phyloP scores from a whole-genome alignment of 2,329 filamentous ascomycete species.

The Penicillium expansum region DNA sequence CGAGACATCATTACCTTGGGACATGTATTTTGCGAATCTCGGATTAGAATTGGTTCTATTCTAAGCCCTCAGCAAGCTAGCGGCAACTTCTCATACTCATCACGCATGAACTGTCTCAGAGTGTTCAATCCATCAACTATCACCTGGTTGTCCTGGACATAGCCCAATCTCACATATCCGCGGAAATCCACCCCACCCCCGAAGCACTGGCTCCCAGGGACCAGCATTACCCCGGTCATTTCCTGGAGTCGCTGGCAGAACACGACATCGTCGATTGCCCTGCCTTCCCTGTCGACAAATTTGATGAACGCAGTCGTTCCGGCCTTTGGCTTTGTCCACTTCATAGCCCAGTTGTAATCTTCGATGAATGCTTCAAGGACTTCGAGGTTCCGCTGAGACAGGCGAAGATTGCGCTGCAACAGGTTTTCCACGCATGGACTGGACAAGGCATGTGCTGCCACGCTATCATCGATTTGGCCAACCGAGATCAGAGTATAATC shows the following conservation, averaged over 20 bases:
- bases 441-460: constrained; percentile 68
- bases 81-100: constrained; percentile 48
- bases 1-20: constrained; percentile 18
- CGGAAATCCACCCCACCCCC: constrained; percentile 72
- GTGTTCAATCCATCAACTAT: constrained; percentile 62
- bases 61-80: constrained; percentile 4
- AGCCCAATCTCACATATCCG: constrained; percentile 74
- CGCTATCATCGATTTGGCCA: constrained; percentile 69
- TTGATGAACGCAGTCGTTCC: constrained; percentile 75
- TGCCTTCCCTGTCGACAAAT: constrained; percentile 55
- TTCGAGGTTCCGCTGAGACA: constrained; percentile 63
- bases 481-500: constrained; percentile 81
- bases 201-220: constrained; percentile 71
- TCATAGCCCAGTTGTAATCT: constrained; percentile 56
- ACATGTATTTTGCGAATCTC: too few relatives aligned
- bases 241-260: constrained; percentile 67
- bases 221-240: constrained; percentile 67
- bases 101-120: constrained; percentile 52
- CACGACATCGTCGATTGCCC: constrained; percentile 59
- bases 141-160: constrained; percentile 66
- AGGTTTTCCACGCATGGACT: constrained; percentile 57
- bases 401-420: constrained; percentile 57
- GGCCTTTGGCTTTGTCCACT: constrained; percentile 68
- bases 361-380: constrained; percentile 62
- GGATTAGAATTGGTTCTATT: constrained; percentile 28